Base-by-base conservation (phyloP, 495 filamentous ascomycete genomes). In the Aspergillus sclerotiicarbonarius region DNA sequence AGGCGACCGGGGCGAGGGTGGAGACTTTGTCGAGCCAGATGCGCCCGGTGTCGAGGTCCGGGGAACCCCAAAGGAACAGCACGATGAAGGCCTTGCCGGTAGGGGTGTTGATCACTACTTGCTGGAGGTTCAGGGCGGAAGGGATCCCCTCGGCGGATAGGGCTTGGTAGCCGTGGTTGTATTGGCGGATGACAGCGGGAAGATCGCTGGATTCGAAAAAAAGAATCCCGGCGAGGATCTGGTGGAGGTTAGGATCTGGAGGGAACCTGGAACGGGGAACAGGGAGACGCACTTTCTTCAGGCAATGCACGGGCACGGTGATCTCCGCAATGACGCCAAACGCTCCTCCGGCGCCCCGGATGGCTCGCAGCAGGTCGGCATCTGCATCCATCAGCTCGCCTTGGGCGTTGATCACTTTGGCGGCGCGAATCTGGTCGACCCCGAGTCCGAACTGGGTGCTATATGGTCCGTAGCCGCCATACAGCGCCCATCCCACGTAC, bases 391-490 rank as follows among this genome's bases (percentile, higher is more conserved):
- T 13, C 16, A 46, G 16, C 44, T 46, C 18, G 18, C 44, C 44
- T 9, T 46, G 0, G 8, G 47, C 55, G 20, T 51, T n/a, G 15
- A 52, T 50, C 2, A 57, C n/a, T 15, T 37, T 51, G 15, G 47
- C 55, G 5, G 19, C 46, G 0, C 37, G 18, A 19, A 57, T 50
- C 46, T 57, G 55, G 20, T 57, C 47, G 20, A 57, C 21, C 8
- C 47, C 47, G 2, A 57, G 13, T 2, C 55, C 55, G 21, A 43
- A 52, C 20, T 8, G 19, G 10, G 47, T n/a, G 21, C 47, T 52
- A 19, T 51, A 57, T 3, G 47, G 33, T 12, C 46, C 55, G n/a
- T 57, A 57, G 19, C 55, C 55, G 25, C 55, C 55, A 25, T 52
- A 33, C 33, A 51, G 30, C 5, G 55, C 55, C 55, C 55, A 57